Percentiles rank a stretch among this genome's conserved stretches.
Evolutionary conservation across 2,329 filamentous ascomycete genomes (phyloP).

Genomic region (Cladosporium oxysporum): DNA sequence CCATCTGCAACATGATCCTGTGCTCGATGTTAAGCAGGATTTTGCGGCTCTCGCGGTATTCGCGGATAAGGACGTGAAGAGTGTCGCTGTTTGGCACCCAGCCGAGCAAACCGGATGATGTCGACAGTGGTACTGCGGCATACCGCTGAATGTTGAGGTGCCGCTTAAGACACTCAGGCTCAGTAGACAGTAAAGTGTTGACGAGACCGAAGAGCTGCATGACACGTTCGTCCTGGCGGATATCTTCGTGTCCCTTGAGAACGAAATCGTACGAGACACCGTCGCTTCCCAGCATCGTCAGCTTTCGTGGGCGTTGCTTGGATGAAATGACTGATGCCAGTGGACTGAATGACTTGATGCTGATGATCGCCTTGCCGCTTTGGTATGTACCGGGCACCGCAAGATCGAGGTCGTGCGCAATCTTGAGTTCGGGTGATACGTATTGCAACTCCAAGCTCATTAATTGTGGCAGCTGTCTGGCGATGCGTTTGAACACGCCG

Average conservation of each 20-base stretch:
- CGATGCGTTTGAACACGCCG: slow-evolving; percentile 95
- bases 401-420: slow-evolving; percentile 81
- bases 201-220: slow-evolving; percentile 99
- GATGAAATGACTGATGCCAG: slow-evolving; percentile 92
- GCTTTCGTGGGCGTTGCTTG: slow-evolving; percentile 90
- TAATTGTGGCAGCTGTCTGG: slow-evolving; percentile 86
- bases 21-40: slow-evolving; percentile 99
- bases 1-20: slow-evolving; percentile 99
- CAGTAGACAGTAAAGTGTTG: slow-evolving; percentile 90
- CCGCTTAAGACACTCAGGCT: slow-evolving; percentile 94
- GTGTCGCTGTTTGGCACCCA: slow-evolving; percentile 99
- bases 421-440: slow-evolving; percentile 89
- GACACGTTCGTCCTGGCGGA: slow-evolving; percentile 96
- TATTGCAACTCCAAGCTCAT: slow-evolving; percentile 93
- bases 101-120: slow-evolving; percentile 90
- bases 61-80: slow-evolving; percentile 90
- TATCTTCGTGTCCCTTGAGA: slow-evolving; percentile 99
- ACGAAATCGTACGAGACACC: slow-evolving; percentile 84
- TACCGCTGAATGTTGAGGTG: slow-evolving; percentile 96
- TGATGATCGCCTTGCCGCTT: slow-evolving; percentile 75
- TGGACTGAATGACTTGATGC: slow-evolving; percentile 86
- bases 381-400: slow-evolving; percentile 95
- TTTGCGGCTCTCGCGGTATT: slow-evolving; percentile 95
- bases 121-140: slow-evolving; percentile 93
- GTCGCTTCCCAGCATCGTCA: slow-evolving; percentile 86